A percentile compares a stretch with the other conserved stretches of the same genome.
Evolutionary conservation across 108 stramenopile genomes (phyloP).

Genomic region (Cylindrotheca fusiformis): DNA sequence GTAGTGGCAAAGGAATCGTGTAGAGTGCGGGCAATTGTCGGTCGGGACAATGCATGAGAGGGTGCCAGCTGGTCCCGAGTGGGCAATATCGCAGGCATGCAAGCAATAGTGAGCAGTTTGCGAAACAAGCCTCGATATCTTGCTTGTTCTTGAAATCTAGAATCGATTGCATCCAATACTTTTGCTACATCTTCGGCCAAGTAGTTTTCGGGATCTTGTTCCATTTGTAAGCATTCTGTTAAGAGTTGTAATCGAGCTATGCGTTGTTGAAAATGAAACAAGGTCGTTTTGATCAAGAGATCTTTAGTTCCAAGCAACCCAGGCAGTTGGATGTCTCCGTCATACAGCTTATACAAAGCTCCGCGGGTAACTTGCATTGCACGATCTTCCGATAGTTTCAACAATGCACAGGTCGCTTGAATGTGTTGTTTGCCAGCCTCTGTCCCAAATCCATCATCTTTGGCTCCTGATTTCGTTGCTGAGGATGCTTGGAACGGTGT

Average conservation of each 20-base stretch:
- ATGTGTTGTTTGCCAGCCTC: conserved; percentile 42
- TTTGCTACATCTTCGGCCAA: neutral
- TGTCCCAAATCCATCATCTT: conserved; percentile 48
- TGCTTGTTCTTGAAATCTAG: neutral
- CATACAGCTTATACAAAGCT: conserved; percentile 24
- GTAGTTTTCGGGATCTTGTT: conserved; percentile 15
- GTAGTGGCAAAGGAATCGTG: neutral
- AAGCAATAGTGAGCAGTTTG: conserved; percentile 15
- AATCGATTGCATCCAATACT: conserved; percentile 23
- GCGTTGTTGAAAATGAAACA: conserved; percentile 37
- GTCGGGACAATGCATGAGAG: neutral
- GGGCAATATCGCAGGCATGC: neutral
- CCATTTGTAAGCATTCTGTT: conserved; percentile 52
- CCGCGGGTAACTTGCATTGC: conserved; percentile 53
- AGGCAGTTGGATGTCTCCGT: conserved; percentile 28
- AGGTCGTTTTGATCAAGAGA: conserved; percentile 27
- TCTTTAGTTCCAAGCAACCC: conserved; percentile 46
- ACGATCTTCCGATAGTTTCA: conserved; percentile 29
- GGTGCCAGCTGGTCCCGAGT: conserved; percentile 22
- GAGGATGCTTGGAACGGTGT: neutral
- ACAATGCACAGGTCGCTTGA: conserved; percentile 30
- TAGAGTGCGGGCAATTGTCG: neutral
- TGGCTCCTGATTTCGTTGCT: neutral
- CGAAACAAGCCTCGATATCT: conserved; percentile 23
- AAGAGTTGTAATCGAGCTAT: conserved; percentile 42